A percentile compares a stretch with the other conserved stretches of the same genome.
Evolutionary conservation across 2,329 filamentous ascomycete species (phyloP).

Genomic region (Alternaria sp.): DNA sequence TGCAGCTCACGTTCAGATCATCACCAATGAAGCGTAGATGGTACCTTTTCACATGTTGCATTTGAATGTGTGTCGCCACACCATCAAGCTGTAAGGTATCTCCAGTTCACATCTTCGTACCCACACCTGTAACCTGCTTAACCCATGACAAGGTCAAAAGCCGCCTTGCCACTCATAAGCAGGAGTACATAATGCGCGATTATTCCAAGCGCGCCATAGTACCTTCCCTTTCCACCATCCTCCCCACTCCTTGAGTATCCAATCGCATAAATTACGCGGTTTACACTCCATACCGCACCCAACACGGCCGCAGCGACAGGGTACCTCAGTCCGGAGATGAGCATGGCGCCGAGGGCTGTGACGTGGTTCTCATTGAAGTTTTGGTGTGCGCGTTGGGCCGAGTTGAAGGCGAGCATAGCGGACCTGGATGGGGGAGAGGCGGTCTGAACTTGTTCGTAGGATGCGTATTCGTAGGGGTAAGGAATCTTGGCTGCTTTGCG

Average conservation of each 20-base stretch:
- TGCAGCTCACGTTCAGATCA: neutral
- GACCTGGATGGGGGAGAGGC: constrained; percentile 51
- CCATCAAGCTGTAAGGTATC: neutral
- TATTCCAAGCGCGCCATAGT: constrained; percentile 47
- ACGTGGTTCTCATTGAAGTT: constrained; percentile 68
- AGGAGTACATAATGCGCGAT: constrained; percentile 44
- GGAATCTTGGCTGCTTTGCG: constrained; percentile 63
- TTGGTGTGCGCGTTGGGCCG: constrained; percentile 56
- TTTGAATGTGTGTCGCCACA: neutral
- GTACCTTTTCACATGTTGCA: neutral
- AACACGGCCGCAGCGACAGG: constrained; percentile 58
- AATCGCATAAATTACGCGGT: constrained; percentile 58
- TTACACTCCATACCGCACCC: constrained; percentile 61
- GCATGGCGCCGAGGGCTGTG: constrained; percentile 59
- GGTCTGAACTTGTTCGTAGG: constrained; percentile 60
- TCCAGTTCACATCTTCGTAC: neutral
- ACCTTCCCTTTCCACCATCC: constrained; percentile 55
- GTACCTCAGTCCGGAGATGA: constrained; percentile 64
- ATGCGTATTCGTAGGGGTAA: constrained; percentile 68
- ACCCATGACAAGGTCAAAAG: constrained; percentile 32
- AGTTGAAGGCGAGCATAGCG: constrained; percentile 57
- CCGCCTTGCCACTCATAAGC: constrained; percentile 37
- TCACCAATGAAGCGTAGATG: neutral
- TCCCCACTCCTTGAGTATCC: constrained; percentile 55
- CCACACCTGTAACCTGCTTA: constrained; percentile 8